A percentile compares a stretch with the other conserved stretches of the same genome.
Conservation (phyloP, 495 filamentous ascomycete genomes). For the Penicillium mononematosum region DNA sequence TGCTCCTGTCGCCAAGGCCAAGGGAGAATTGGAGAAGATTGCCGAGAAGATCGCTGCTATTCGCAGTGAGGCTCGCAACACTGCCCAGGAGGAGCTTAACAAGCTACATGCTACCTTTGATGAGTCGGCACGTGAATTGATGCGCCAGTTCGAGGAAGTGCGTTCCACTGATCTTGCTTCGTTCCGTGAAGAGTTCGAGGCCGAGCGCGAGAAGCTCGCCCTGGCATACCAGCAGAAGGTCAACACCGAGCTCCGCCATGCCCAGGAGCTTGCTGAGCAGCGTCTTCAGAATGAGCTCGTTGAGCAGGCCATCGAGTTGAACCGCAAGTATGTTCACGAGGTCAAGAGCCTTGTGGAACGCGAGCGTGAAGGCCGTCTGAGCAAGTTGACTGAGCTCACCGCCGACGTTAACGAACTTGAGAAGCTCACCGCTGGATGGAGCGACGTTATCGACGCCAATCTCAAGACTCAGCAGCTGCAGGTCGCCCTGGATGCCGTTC, state of each 20-base stretch:
- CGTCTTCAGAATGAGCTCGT: constrained; percentile 79
- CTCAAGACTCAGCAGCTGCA: constrained; percentile 92
- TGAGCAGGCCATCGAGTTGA: constrained; percentile 85
- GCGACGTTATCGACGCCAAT: constrained; percentile 80
- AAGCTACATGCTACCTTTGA: constrained; percentile 74
- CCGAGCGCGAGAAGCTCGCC: constrained; percentile 75
- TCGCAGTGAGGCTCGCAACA: constrained; percentile 61
- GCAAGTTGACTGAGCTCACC: constrained; percentile 79
- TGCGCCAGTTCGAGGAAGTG: constrained; percentile 65
- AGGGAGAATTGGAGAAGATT: constrained; percentile 74
- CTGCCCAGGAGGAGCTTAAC: constrained; percentile 74
- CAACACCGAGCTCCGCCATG: constrained; percentile 68
- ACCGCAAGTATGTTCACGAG: constrained; percentile 74
- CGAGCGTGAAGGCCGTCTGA: constrained; percentile 83
- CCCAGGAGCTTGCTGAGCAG: constrained; percentile 73
- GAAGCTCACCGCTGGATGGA: constrained; percentile 79
- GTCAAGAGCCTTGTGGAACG: constrained; percentile 81
- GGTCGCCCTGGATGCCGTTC: constrained; percentile 91
- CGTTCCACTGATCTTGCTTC: constrained; percentile 71
- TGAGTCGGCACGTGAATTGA: constrained; percentile 71
- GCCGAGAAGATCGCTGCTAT: constrained; percentile 69
- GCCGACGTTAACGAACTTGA: constrained; percentile 75
- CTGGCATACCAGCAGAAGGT: constrained; percentile 76
- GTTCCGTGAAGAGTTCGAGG: constrained; percentile 86
- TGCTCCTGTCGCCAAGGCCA: constrained; percentile 74